Percentiles rank a stretch among this genome's conserved stretches.
Conservation (phyloP, 2,329 filamentous ascomycete species). For the Diaporthe sp. region DNA sequence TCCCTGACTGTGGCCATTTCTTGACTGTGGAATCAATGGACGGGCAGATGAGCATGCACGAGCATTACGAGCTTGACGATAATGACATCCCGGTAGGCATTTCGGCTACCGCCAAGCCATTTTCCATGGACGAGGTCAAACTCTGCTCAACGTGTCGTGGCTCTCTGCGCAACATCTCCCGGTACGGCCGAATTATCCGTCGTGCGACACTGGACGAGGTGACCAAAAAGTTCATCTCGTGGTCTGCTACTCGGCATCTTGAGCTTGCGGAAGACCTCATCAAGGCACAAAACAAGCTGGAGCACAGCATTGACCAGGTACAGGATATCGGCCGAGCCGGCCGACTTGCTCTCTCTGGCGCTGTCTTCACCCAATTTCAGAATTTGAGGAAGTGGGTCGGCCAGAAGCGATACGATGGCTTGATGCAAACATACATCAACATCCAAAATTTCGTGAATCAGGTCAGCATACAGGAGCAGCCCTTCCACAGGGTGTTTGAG, state of each 20-base stretch:
- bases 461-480: conserved; percentile 56
- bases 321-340: neutral
- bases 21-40: conserved; percentile 71
- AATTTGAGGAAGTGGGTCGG: conserved; percentile 27
- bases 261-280: conserved; percentile 50
- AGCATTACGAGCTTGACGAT: conserved; percentile 57
- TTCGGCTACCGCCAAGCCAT: conserved; percentile 53
- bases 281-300: conserved; percentile 40
- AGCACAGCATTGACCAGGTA: conserved; percentile 14
- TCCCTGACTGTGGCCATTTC: conserved; percentile 73
- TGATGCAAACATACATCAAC: conserved; percentile 36
- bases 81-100: conserved; percentile 47
- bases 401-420: conserved; percentile 27
- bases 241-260: conserved; percentile 51
- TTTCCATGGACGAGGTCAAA: conserved; percentile 61
- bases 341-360: neutral
- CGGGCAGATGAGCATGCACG: conserved; percentile 64
- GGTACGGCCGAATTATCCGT: conserved; percentile 72
- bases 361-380: neutral
- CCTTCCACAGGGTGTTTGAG: conserved; percentile 57
- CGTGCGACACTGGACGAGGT: conserved; percentile 70
- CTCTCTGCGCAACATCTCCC: conserved; percentile 64
- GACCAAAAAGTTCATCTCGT: conserved; percentile 72
- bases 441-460: conserved; percentile 39
- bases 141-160: conserved; percentile 70